A percentile compares a stretch with the other conserved stretches of the same genome.
These are phyloP conservation scores for Pythium diclinum DNA, from an alignment of 352 stramenopile species.

Conservation along the genomic window DNA sequence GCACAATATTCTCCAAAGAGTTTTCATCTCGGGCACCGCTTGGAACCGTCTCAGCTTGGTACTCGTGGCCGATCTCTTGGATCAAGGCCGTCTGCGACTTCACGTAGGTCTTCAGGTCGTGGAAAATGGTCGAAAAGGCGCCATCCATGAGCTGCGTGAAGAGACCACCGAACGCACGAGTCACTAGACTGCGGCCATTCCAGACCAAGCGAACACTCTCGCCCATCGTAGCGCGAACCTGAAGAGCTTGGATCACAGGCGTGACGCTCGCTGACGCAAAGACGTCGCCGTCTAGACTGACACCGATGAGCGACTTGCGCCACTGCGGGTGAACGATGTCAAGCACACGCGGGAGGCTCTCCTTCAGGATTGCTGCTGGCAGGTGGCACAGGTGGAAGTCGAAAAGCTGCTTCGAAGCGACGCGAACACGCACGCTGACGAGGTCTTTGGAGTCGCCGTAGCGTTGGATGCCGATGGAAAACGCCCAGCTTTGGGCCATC, in stretches of 20 bases:
- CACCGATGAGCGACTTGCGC: slow-evolving; percentile 5
- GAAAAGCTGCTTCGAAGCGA: slow-evolving; percentile 32
- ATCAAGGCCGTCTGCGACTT: slow-evolving; percentile 18
- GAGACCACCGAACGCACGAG: slow-evolving; percentile 3
- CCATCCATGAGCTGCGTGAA: slow-evolving; percentile 18
- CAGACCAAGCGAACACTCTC: slow-evolving; percentile 13
- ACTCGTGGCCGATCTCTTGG: slow-evolving; percentile 26
- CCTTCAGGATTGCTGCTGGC: background rate
- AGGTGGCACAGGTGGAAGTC: slow-evolving; percentile 31
- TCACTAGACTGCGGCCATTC: slow-evolving; percentile 14
- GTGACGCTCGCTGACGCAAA: background rate
- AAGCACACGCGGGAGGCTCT: slow-evolving; percentile 5
- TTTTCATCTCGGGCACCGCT: background rate
- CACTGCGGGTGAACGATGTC: slow-evolving; percentile 12
- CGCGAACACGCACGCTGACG: slow-evolving; percentile 36
- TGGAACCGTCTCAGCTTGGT: background rate
- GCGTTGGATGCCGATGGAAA: slow-evolving; percentile 44
- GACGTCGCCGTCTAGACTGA: slow-evolving; percentile 24
- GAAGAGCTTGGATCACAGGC: background rate
- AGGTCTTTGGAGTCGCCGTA: slow-evolving; percentile 2
- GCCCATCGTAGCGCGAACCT: background rate
- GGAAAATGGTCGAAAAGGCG: slow-evolving; percentile 11
- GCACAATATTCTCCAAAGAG: slow-evolving; percentile 11
- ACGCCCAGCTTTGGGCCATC: slow-evolving; percentile 41
- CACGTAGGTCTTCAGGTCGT: slow-evolving; percentile 11